Percentiles rank a stretch among this genome's conserved stretches.
Conservation (phyloP, 1,284 basidiomycete species). For the Naganishia liquefaciens region DNA sequence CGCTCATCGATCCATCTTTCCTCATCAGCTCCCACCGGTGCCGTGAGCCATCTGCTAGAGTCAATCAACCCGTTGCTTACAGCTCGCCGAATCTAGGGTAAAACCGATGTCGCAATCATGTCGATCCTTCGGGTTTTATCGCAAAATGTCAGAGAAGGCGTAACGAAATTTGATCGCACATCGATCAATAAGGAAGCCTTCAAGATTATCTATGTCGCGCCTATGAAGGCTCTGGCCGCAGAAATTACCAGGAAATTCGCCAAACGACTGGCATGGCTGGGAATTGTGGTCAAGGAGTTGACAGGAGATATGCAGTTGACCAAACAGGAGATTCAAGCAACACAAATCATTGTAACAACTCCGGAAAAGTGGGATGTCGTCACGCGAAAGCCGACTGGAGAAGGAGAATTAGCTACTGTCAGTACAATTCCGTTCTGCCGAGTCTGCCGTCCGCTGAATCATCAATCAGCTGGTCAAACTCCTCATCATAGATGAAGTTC, state of each 20-base stretch:
- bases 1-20: not conserved
- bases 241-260: slow-evolving; percentile 93
- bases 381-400: slow-evolving; percentile 93
- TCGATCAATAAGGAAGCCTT: slow-evolving; percentile 73
- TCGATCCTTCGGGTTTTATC: slow-evolving; percentile 84
- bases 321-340: slow-evolving; percentile 87
- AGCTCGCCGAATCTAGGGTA: slow-evolving; percentile 65
- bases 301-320: slow-evolving; percentile 99
- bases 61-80: not conserved
- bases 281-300: slow-evolving; percentile 83
- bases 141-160: slow-evolving; percentile 62
- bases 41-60: slow-evolving; percentile 61
- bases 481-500: slow-evolving; percentile 97
- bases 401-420: slow-evolving; percentile 90
- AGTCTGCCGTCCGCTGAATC: not conserved
- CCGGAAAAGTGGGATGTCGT: slow-evolving; percentile 99
- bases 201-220: slow-evolving; percentile 98
- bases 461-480: slow-evolving; percentile 76
- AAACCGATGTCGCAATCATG: slow-evolving; percentile 98
- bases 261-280: slow-evolving; percentile 87
- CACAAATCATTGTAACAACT: slow-evolving; percentile 98
- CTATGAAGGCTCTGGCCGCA: slow-evolving; percentile 96
- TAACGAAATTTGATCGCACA: slow-evolving; percentile 53
- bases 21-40: slow-evolving; percentile 82
- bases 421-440: not conserved